Evolutionary conservation across 2,329 filamentous ascomycete species (phyloP).

Genomic region (Chalara sp.): DNA sequence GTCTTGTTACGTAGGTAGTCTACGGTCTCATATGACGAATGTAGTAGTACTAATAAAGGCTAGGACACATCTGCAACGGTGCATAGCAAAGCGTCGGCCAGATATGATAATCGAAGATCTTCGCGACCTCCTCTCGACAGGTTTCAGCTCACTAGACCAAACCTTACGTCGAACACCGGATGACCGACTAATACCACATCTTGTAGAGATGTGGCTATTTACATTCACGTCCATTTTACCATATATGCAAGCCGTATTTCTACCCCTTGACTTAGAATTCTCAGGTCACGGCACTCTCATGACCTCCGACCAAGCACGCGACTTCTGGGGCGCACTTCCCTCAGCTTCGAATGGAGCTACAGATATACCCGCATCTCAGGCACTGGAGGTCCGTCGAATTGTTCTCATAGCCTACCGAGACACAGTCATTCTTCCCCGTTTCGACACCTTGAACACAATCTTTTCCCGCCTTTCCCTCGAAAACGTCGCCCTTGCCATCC

Average conservation of each 20-base stretch:
- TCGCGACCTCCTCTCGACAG: conserved; percentile 67
- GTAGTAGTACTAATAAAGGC: conserved; percentile 7
- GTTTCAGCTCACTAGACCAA: conserved; percentile 80
- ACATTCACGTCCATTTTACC: conserved; percentile 87
- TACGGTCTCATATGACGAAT: not conserved
- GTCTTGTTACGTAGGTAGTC: conserved; percentile 52
- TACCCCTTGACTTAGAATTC: conserved; percentile 90
- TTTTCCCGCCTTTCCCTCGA: conserved; percentile 88
- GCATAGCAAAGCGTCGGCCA: conserved; percentile 66
- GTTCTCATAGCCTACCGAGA: conserved; percentile 86
- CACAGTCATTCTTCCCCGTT: conserved; percentile 78
- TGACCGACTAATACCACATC: conserved; percentile 78
- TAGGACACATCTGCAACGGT: conserved; percentile 66
- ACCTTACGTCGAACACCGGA: conserved; percentile 73
- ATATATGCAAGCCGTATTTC: conserved; percentile 90
- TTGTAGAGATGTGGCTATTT: conserved; percentile 91
- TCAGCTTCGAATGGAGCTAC: conserved; percentile 32
- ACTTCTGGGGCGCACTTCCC: conserved; percentile 80
- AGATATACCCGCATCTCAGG: conserved; percentile 36
- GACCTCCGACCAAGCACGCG: conserved; percentile 68
- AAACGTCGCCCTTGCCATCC: conserved; percentile 42
- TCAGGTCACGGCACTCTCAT: conserved; percentile 76
- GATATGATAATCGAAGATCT: conserved; percentile 70
- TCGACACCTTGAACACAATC: conserved; percentile 80
- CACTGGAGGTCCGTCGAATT: conserved; percentile 81